Evolutionary conservation across 805 yeast species (phyloP), one percentile per base, ranked within the genome.

Genomic region (Candida ipomoeae): DNA sequence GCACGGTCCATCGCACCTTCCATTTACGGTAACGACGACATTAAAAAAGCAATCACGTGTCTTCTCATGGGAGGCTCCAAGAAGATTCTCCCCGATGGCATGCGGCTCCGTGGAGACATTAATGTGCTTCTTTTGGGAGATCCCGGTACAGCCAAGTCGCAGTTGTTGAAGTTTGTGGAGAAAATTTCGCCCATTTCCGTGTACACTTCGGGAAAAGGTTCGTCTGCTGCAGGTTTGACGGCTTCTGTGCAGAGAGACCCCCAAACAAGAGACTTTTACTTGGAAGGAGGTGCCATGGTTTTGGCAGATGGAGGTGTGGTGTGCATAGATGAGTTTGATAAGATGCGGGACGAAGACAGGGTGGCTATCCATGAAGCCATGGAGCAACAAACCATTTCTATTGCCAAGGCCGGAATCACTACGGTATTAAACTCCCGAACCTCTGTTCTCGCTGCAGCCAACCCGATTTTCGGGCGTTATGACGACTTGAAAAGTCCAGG

Each of bases 211-310:
- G 99, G 99, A 74, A 94, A 94, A 65, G 99, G 99, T 62, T 92
- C 99, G 0, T 92, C 98, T 10, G 99, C 99, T 2, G 99, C 98
- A 2, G 99, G 99, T 83, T 79, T 94, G 69, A 94, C 99, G 1
- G 99, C 99, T 0, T 86, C 96, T 15, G 98, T 94, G 17, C 99
- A 92, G 71, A 80, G 97, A 66, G 98, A 94, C 66, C 78, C 89
- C 1, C 74, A 77, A 21, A 87, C 97, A 0, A 75, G 96, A 55
- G 99, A 94, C 60, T 94, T 92, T 67, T 92, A 88, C 66, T 74
- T 94, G 48, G 99, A 94, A 78, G 99, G 99, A 53, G 99, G 99
- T 70, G 99, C 99, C 7, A 91, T 94, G 97, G 99, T 94, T n/a
- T 75, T 94, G 46, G 99, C 99, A 0, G 99, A 94, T 71, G 98